Evolutionary conservation across 768 basidiomycete species (phyloP).

Genomic region (Guyanaporus albipodus): DNA sequence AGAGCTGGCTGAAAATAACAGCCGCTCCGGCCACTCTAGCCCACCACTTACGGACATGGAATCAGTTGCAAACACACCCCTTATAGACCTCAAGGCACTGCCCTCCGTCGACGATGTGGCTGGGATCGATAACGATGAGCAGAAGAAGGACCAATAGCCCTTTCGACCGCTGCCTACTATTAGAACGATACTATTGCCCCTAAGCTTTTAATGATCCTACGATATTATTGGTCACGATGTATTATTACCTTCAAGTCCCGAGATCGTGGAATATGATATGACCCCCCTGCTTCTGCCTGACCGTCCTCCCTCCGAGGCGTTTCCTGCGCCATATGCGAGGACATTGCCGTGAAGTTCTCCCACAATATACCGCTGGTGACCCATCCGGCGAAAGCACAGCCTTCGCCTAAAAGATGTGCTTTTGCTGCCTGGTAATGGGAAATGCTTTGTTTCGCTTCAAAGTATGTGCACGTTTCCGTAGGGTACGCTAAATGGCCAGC

Average conservation of each 20-base stretch:
- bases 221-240: slow-evolving; percentile 10
- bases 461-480: slow-evolving; percentile 39
- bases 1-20: slow-evolving; percentile 72
- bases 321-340: slow-evolving; percentile 4
- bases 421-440: slow-evolving; percentile 52
- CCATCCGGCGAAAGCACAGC: slow-evolving; percentile 61
- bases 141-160: slow-evolving; percentile 32
- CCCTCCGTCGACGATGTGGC: slow-evolving; percentile 19
- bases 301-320: no score
- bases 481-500: slow-evolving; percentile 8
- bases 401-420: slow-evolving; percentile 38
- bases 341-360: slow-evolving; percentile 44
- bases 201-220: slow-evolving; percentile 13
- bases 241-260: slow-evolving; percentile 3
- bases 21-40: slow-evolving; percentile 52
- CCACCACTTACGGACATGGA: slow-evolving; percentile 46
- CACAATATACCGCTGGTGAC: slow-evolving; percentile 47
- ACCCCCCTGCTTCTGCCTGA: background rate
- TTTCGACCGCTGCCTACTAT: background rate
- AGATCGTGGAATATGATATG: slow-evolving; percentile 5
- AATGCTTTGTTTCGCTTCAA: slow-evolving; percentile 39
- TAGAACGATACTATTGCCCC: slow-evolving; percentile 10
- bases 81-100: slow-evolving; percentile 20
- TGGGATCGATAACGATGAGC: slow-evolving; percentile 10
- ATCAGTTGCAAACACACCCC: slow-evolving; percentile 36